Conservation (phyloP, 345 rosid species). For the Brassica cretica region DNA sequence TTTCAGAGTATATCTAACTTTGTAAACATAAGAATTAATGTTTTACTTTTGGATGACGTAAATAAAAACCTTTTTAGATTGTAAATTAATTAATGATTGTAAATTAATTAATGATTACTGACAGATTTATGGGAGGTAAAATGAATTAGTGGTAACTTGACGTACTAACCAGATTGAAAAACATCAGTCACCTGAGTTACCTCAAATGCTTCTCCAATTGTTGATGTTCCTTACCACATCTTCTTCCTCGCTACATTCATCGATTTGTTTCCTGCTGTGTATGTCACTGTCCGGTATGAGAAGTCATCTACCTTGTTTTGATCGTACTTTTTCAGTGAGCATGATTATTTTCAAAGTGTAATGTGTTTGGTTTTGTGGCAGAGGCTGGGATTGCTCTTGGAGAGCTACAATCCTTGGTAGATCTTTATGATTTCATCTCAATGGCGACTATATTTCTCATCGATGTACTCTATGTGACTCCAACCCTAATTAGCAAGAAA, state of each 20-base stretch:
- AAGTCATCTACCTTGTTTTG: neutral
- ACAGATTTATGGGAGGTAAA: neutral
- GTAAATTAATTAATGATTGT: neutral
- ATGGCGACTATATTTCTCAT: conserved; percentile 75
- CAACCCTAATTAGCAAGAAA: conserved; percentile 65
- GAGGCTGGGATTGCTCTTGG: conserved; percentile 94
- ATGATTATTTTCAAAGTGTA: neutral
- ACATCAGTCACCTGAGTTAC: neutral
- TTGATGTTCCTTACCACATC: conserved; percentile 82
- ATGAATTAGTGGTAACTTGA: neutral
- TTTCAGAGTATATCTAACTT: neutral
- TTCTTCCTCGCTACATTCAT: conserved; percentile 78
- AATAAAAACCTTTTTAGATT: neutral
- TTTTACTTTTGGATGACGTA: neutral
- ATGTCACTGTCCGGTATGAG: conserved; percentile 74
- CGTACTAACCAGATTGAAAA: neutral
- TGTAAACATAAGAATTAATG: neutral
- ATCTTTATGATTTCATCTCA: conserved; percentile 84
- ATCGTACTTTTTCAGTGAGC: neutral
- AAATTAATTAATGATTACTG: neutral
- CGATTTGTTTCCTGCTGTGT: conserved; percentile 87
- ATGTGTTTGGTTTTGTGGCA: conserved; percentile 18
- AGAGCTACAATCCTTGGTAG: conserved; percentile 76
- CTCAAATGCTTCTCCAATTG: conserved; percentile 60
- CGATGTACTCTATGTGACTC: conserved; percentile 69